Base-by-base conservation (phyloP, 306 rosid genomes). In the Mimosa pudica region DNA sequence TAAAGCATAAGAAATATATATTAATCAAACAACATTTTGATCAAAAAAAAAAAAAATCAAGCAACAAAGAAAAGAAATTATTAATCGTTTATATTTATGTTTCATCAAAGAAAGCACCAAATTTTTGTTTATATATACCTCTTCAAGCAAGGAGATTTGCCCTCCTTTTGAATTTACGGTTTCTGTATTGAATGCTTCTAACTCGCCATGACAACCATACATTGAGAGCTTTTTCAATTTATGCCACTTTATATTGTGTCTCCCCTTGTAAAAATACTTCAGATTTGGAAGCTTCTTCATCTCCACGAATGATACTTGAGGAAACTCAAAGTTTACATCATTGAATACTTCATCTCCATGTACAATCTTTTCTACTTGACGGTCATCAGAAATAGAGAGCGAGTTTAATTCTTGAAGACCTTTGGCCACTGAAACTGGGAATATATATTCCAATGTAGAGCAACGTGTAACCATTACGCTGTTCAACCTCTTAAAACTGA, bases 381-480 rank as follows among this genome's bases (percentile, higher is more conserved):
- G 0, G 11, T 79, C 78, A 16, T 55, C 0, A 3, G 0, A 0
- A 0, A 80, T 30, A 63, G 5, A 16, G 49, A 84, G 69, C 12
- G 2, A 1, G 38, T 79, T 70, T 11, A 63, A 69, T 0, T 61
- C 64, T 8, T 7, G 0, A 30, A 78, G 68, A 55, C 0, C n/a
- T 78, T 5, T 55, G 16, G 76, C 76, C 16, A 71, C 20, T 12
- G 63, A 67, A 57, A 18, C 3, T 61, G 84, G 84, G 16, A 84
- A 81, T 32, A 84, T 18, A 73, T 74, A 33, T 32, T 36, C 1
- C 52, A 84, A 18, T 4, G 3, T 1, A 4, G 1, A 6, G 42
- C 87, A 84, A 2, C 3, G 11, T 2, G 2, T 4, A n/a, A 49
- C 49, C 6, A 0, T 3, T 54, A 84, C 7, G 1, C 1, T 12